Evolutionary conservation across 495 filamentous ascomycete species (phyloP).

Genomic region (Penicillium bovifimosum): DNA sequence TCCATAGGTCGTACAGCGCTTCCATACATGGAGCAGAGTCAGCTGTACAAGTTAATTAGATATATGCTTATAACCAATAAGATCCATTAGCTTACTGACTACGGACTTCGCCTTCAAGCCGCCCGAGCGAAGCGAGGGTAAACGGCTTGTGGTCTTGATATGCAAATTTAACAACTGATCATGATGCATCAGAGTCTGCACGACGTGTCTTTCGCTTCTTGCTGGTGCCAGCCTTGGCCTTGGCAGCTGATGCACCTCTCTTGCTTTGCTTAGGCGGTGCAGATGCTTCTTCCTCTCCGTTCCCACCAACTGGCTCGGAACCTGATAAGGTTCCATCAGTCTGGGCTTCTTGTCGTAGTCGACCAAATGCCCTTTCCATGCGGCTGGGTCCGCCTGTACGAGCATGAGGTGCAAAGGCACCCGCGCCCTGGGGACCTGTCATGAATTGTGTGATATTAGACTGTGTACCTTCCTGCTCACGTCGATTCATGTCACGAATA

Average conservation of each 20-base stretch:
- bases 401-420: constrained; percentile 74
- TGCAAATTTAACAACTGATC: neutral
- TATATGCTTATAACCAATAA: too few species aligned
- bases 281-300: constrained; percentile 2
- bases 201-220: constrained; percentile 19
- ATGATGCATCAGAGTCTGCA: neutral
- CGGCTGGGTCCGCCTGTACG: constrained; percentile 59
- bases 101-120: too few species aligned
- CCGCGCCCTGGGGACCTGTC: constrained; percentile 54
- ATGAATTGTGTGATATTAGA: constrained; percentile 94
- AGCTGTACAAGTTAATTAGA: too few species aligned
- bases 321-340: constrained; percentile 1
- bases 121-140: too few species aligned
- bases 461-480: constrained; percentile 85
- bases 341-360: constrained; percentile 55
- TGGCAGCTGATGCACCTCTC: constrained; percentile 3
- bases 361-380: constrained; percentile 75
- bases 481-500: constrained; percentile 85
- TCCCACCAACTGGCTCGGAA: neutral
- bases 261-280: constrained; percentile 1
- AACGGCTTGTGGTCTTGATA: too few species aligned
- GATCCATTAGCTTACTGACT: too few species aligned
- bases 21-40: too few species aligned
- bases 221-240: neutral
- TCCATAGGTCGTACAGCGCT: too few species aligned